phyloP scores from a whole-genome alignment of 2,329 filamentous ascomycete genomes.

The Xylariomycetidae sp. region DNA sequence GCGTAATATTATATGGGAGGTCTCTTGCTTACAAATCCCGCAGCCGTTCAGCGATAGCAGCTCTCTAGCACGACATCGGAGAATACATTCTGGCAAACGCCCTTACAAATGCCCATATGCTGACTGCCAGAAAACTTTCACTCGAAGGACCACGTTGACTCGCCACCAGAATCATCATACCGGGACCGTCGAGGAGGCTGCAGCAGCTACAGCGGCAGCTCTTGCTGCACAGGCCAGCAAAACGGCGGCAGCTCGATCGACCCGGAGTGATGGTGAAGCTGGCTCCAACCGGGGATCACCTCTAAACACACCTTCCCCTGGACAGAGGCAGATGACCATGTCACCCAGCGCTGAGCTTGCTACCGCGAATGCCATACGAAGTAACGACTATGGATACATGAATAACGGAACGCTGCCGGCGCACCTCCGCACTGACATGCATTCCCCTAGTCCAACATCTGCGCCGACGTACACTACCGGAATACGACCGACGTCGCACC shows the following conservation, averaged over 20 bases:
- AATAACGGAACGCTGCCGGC: constrained; percentile 74
- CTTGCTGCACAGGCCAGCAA: constrained; percentile 50
- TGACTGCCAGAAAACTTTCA: constrained; percentile 98
- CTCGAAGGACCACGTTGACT: constrained; percentile 87
- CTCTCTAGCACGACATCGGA: constrained; percentile 85
- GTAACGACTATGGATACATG: constrained; percentile 73
- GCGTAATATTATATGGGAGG: background rate
- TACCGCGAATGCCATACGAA: constrained; percentile 63
- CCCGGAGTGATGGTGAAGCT: constrained; percentile 66
- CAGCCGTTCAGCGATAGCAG: constrained; percentile 96
- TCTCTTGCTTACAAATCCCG: constrained; percentile 17
- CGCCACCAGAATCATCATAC: constrained; percentile 95
- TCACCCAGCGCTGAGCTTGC: constrained; percentile 75
- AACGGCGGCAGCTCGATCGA: constrained; percentile 34
- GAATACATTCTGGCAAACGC: constrained; percentile 91
- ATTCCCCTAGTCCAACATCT: constrained; percentile 62
- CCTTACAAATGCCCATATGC: constrained; percentile 98
- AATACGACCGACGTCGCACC: constrained; percentile 78
- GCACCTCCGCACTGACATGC: constrained; percentile 73
- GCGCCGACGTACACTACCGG: constrained; percentile 57
- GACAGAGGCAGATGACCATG: constrained; percentile 72
- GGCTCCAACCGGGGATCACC: constrained; percentile 70
- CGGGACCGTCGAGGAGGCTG: constrained; percentile 90
- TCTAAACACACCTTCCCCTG: constrained; percentile 75
- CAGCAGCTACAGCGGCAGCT: constrained; percentile 80